A percentile compares a stretch with the other conserved stretches of the same genome.
Evolutionary conservation across 139 green algal species (phyloP).

Genomic region (Chlorokybus atmophyticus): DNA sequence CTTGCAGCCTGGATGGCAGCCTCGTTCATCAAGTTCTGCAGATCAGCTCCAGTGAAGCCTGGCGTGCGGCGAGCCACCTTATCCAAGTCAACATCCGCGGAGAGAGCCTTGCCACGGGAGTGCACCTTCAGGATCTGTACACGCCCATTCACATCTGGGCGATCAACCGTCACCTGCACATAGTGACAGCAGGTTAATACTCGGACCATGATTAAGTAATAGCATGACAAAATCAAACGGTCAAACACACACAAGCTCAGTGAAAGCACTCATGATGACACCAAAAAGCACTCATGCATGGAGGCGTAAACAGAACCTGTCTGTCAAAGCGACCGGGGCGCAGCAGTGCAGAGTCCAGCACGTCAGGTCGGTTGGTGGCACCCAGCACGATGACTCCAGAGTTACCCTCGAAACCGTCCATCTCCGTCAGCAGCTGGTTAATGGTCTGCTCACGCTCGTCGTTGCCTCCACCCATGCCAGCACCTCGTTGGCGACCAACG

Average conservation of each 20-base stretch:
- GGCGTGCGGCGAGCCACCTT: conserved; percentile 42
- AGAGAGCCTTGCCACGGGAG: conserved; percentile 35
- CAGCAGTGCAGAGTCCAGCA: conserved; percentile 93
- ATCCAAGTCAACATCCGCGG: conserved; percentile 41
- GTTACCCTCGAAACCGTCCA: conserved; percentile 51
- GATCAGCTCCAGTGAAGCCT: conserved; percentile 77
- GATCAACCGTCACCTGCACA: conserved; percentile 44
- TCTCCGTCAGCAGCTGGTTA: conserved; percentile 84
- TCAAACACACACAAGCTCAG: too few relatives aligned
- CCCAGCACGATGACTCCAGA: conserved; percentile 92
- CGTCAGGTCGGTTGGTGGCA: conserved; percentile 95
- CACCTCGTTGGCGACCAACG: conserved; percentile 84
- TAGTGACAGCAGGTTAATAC: too few relatives aligned
- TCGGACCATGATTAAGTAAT: too few relatives aligned
- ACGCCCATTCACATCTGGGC: conserved; percentile 38
- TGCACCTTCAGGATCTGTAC: conserved; percentile 43
- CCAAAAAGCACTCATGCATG: too few relatives aligned
- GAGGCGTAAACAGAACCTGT: too few relatives aligned
- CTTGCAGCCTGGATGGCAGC: conserved; percentile 92
- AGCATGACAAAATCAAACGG: too few relatives aligned
- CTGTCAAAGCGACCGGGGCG: conserved; percentile 89
- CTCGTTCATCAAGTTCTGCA: conserved; percentile 99
- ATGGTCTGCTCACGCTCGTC: conserved; percentile 99
- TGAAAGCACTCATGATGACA: too few relatives aligned
- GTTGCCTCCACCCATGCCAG: conserved; percentile 95